Base-by-base conservation (phyloP, 1,284 basidiomycete genomes). In the Stygiomarasmius scandens region DNA sequence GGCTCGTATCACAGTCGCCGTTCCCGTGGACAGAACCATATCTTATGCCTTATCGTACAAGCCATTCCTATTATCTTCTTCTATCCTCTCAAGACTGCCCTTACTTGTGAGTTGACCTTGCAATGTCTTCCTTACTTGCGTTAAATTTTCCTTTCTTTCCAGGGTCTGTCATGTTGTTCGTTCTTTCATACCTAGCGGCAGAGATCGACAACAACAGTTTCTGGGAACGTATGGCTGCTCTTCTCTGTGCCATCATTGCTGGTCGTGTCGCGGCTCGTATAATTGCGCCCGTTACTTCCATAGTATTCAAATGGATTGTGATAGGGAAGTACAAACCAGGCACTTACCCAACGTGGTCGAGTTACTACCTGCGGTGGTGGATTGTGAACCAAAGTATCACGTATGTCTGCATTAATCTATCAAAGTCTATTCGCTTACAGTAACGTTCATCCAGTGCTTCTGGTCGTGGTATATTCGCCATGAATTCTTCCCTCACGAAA, bases 341-440 rank as follows among this genome's bases (percentile, higher is more conserved):
- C 12, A 71, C 64, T 2, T 75, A 79, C 62, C 70, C 66, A 55
- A 72, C 75, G 71, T 75, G 74, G 74, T 75, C 74, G 10, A 50
- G 47, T 6, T 80, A 79, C 60, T 74, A 80, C 54, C 66, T 80
- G 10, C 74, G 78, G 11, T 80, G 77, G 74, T 79, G 78, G 78
- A 70, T 80, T 49, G 77, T 78, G 19, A 76, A 80, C 61, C 74
- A 77, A 58, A 67, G 68, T 44, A 60, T 80, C 8, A 65, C 74
- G 71, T 71, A 45, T 43, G 51, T 58, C 3, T n/a, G n/a, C n/a
- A n/a, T 5, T n/a, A 22, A 22, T 49, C 12, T 23, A 2, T 45
- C 9, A 32, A 32, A 12, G 29, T n/a, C n/a, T n/a, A n/a, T n/a
- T n/a, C n/a, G n/a, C n/a, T n/a, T n/a, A n/a, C n/a, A n/a, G n/a